Base-by-base conservation (phyloP, 2,329 filamentous ascomycete species). In the Colletotrichum echinochloae region DNA sequence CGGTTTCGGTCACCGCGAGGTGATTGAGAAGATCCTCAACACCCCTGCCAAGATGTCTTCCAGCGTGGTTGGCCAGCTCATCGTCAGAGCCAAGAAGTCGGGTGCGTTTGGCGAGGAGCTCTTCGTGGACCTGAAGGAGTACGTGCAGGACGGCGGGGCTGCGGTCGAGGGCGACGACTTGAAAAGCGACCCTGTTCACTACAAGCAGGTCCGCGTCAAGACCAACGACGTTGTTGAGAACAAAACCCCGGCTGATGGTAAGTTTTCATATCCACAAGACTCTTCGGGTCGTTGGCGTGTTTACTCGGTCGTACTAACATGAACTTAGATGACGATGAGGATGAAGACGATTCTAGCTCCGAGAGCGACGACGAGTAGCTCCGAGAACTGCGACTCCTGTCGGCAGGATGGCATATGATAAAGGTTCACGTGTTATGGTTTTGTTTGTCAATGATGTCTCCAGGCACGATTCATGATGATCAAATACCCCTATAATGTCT, bases 401-500 rank as follows among this genome's bases (percentile, higher is more conserved):
- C n/a, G 33, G 41, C 18, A 6, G 35, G n/a, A 37, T 66, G 57
- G 49, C 49, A 8, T 39, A 20, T 51, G 60, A 39, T 59, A 52
- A 49, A 60, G 54, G 51, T 52, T 70, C 46, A 70, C 52, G 67
- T 65, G 52, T 49, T 63, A 46, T 57, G 60, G 46, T 61, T 51
- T 66, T 59, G 18, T 65, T 54, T 60, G 44, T 61, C 44, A 51
- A 61, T 57, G 67, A 66, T 62, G 63, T 60, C 44, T 62, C 57
- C 54, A 20, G 61, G 51, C 33, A 70, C 57, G 67, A 66, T 70
- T 59, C 56, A 66, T 51, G 66, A 70, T 56, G 67, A 70, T 39
- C 49, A 64, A 62, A 70, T 70, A 70, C 67, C 67, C 67, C 49
- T 66, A 60, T 64, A 70, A 61, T 70, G 62, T 70, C 33, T 51